Evolutionary conservation across 2,329 filamentous ascomycete species (phyloP), one percentile per base, ranked within the genome.

Genomic region (Hymenoscyphus scutula): DNA sequence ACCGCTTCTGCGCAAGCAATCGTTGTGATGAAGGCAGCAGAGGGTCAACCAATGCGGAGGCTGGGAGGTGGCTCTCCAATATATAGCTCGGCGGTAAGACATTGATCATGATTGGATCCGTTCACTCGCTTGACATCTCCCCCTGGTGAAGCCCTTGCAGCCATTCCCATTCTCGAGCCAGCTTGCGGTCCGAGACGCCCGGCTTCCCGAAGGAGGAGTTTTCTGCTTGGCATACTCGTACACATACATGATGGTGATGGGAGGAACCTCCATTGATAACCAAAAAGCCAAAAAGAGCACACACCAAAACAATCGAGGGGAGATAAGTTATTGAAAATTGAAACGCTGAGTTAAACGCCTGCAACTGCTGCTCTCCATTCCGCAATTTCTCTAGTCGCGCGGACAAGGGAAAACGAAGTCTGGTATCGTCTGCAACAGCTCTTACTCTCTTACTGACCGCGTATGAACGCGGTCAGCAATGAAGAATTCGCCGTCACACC

Each of bases 41-140:
- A 45, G 15, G 48, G 38, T 34, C 27, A 32, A 55, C 61, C 61
- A 62, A 62, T 62, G 56, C 48, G 56, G 7, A 34, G 60, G 41
- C 41, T 48, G 41, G 6, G n/a, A 48, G 19, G 41, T 34, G 41
- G 6, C 11, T 23, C 41, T 48, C n/a, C 41, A 48, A 48, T 48
- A 23, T 19, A 48, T 19, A 6, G 70, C 54, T 38, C 25, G 38
- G 59, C 59, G 59, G 59, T 37, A 61, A 61, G 15, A 57, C 23
- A 30, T n/a, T 29, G 19, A 41, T 38, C 15, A 29, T 58, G 56
- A 58, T 58, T 58, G 34, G 56, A 17, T 38, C 23, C 25, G 25
- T 29, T 48, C 27, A 4, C 56, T 30, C 56, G 11, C 25, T 41
- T 51, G 17, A 29, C 56, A 45, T 23, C 25, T 27, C n/a, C 34